phyloP scores from a whole-genome alignment of 164 flowering plant species.

The Taxillus chinensis region DNA sequence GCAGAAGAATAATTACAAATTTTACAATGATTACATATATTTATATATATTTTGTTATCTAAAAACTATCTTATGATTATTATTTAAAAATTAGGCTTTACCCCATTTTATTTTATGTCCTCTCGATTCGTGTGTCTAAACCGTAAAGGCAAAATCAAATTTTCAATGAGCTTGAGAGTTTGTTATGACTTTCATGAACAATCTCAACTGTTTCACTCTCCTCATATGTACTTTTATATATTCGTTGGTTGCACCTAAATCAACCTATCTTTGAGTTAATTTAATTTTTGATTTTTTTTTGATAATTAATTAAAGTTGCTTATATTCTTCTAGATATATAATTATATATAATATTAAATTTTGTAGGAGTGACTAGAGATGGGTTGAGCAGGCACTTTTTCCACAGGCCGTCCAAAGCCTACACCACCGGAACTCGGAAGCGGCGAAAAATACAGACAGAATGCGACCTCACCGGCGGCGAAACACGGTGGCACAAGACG shows the following conservation, averaged over 20 bases:
- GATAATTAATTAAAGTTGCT: too few species aligned
- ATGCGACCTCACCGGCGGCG: conserved; percentile 87
- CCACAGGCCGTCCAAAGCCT: conserved; percentile 98
- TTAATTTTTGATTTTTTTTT: too few species aligned
- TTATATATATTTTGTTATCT: too few species aligned
- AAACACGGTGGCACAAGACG: conserved; percentile 98
- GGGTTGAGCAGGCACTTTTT: conserved; percentile 95
- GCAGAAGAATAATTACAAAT: too few species aligned
- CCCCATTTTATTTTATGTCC: too few species aligned
- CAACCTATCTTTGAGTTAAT: conserved; percentile 45
- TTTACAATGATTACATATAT: too few species aligned
- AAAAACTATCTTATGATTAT: too few species aligned
- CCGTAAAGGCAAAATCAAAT: too few species aligned
- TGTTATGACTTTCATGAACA: conserved; percentile 18
- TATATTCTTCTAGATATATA: too few species aligned
- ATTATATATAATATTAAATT: too few species aligned
- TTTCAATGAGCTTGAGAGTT: background rate
- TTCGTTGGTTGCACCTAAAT: conserved; percentile 41
- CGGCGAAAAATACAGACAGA: conserved; percentile 93
- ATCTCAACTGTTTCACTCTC: background rate
- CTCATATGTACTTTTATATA: background rate
- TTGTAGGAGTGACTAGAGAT: conserved; percentile 84
- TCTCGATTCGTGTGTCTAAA: too few species aligned
- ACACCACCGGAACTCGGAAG: conserved; percentile 97
- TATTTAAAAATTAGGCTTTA: too few species aligned